Conservation (phyloP, 176 grass and related monocot genomes). For the Raddia distichophylla region DNA sequence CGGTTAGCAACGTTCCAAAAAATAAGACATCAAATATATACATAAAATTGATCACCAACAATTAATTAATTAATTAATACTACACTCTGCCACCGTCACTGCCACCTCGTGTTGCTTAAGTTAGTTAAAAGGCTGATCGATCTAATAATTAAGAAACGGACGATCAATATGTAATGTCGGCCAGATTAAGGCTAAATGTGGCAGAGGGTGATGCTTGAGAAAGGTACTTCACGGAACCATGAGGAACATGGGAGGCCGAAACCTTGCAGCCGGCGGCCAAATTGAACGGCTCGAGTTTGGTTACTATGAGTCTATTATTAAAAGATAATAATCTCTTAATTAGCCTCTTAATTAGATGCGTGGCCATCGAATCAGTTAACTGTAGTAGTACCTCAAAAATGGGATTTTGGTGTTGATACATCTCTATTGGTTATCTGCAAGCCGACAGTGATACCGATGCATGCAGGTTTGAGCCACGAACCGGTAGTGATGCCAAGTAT, state of each 20-base stretch:
- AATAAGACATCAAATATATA: background rate
- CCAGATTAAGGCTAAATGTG: conserved; percentile 26
- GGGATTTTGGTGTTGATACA: too few species aligned
- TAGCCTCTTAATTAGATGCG: background rate
- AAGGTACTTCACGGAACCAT: conserved; percentile 7
- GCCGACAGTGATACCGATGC: too few species aligned
- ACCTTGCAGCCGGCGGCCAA: conserved; percentile 32
- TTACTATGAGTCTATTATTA: conserved; percentile 38
- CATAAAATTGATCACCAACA: background rate
- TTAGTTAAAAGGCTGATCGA: conserved; percentile 31
- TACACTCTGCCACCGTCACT: background rate
- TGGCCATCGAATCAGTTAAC: conserved; percentile 19
- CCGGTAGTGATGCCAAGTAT: too few species aligned
- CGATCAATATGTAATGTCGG: conserved; percentile 33
- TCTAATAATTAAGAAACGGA: conserved; percentile 25
- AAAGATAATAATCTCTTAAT: conserved; percentile 10
- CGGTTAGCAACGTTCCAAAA: conserved; percentile 51
- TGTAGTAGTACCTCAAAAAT: conserved; percentile 17
- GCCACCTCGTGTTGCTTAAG: conserved; percentile 17
- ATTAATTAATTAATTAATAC: too few species aligned
- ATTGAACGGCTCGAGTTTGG: conserved; percentile 38
- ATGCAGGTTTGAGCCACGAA: too few species aligned
- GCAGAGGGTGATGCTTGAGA: conserved; percentile 20
- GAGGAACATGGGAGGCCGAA: background rate
- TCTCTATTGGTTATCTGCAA: too few species aligned